Percentiles rank a stretch among this genome's conserved stretches.
These are phyloP conservation scores for Magnolia changhungtana DNA, from an alignment of 164 flowering plant genomes.

Conservation along the genomic window DNA sequence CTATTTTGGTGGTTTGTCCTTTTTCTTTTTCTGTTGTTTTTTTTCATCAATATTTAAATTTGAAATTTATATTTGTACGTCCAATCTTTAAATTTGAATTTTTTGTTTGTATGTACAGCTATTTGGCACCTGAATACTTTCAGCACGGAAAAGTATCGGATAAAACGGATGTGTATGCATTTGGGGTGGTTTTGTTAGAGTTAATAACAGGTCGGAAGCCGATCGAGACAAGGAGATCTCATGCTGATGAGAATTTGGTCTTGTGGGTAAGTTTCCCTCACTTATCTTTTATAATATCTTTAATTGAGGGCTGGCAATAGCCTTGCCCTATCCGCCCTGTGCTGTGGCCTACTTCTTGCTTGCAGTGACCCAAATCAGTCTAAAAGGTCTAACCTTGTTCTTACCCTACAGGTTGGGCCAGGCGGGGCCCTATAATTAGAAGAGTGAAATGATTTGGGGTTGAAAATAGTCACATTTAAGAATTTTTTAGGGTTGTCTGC, in stretches of 20 bases:
- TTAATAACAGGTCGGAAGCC: slow-evolving; percentile 84
- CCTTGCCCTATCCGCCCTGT: too few species aligned
- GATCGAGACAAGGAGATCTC: slow-evolving; percentile 63
- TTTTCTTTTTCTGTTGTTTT: too few species aligned
- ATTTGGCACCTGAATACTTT: slow-evolving; percentile 94
- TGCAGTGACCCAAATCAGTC: too few species aligned
- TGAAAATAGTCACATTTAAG: too few species aligned
- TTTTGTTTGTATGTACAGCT: slow-evolving; percentile 37
- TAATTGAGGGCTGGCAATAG: too few species aligned
- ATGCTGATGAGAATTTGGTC: slow-evolving; percentile 81
- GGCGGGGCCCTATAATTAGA: too few species aligned
- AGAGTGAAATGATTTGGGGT: too few species aligned
- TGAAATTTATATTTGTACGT: neutral
- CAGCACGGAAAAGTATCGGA: slow-evolving; percentile 95
- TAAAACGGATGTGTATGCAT: slow-evolving; percentile 89
- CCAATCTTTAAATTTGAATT: neutral
- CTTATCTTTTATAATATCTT: neutral
- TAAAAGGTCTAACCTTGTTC: too few species aligned
- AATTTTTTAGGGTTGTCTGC: too few species aligned
- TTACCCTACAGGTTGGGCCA: too few species aligned
- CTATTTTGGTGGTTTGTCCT: too few species aligned
- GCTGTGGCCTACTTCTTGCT: too few species aligned
- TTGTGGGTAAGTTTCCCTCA: slow-evolving; percentile 60
- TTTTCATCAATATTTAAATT: neutral
- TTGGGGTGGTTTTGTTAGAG: slow-evolving; percentile 86